A percentile compares a stretch with the other conserved stretches of the same genome.
These are phyloP conservation scores for Scheffersomyces stipitis DNA, from an alignment of 805 yeast genomes.

Conservation along the genomic window DNA sequence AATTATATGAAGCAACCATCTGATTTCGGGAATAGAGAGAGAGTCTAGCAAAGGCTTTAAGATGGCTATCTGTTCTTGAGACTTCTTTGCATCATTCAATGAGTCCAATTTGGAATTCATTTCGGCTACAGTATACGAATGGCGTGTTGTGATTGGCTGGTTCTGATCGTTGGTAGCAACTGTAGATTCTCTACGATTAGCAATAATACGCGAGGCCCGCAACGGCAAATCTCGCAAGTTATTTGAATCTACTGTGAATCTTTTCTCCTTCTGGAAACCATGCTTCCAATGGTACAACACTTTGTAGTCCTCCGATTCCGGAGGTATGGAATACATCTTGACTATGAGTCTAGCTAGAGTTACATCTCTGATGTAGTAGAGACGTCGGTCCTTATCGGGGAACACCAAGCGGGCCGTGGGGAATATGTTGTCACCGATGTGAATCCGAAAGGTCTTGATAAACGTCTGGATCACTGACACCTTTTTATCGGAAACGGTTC, in stretches of 20 bases:
- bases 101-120: constrained; percentile 31
- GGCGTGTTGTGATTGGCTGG: background rate
- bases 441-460: constrained; percentile 31
- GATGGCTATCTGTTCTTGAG: constrained; percentile 40
- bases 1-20: constrained; percentile 68
- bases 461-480: constrained; percentile 27
- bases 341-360: constrained; percentile 50
- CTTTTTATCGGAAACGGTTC: constrained; percentile 24
- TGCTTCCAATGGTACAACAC: constrained; percentile 38
- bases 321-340: constrained; percentile 56
- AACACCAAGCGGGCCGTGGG: constrained; percentile 64
- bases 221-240: constrained; percentile 43
- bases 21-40: constrained; percentile 61
- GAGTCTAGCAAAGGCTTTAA: constrained; percentile 50
- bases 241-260: constrained; percentile 44
- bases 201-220: constrained; percentile 52
- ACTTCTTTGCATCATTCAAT: constrained; percentile 20
- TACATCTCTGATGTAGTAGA: constrained; percentile 64
- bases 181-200: constrained; percentile 39
- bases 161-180: background rate
- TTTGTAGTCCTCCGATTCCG: constrained; percentile 58
- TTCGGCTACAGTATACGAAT: constrained; percentile 22
- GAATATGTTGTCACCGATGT: constrained; percentile 51
- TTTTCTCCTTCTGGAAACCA: constrained; percentile 30
- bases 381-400: constrained; percentile 63